Base-by-base conservation (phyloP, 2,329 filamentous ascomycete genomes). In the Torrubiella hemipterigena region DNA sequence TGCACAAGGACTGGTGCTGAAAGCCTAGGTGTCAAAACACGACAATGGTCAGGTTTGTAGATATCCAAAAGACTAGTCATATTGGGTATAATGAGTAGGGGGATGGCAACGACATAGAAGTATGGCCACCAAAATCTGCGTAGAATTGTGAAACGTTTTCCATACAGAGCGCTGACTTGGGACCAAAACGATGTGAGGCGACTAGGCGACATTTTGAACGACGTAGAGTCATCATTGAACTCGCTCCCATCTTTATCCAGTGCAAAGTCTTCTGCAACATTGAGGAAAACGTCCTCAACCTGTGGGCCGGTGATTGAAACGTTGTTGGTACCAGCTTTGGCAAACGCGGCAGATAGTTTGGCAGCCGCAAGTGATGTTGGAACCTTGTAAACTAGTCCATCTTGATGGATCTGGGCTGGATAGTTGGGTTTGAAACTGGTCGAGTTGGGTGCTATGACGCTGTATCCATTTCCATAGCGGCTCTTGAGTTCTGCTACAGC, bases 41-140 rank as follows among this genome's bases (percentile, higher is more conserved):
- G 54, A 46, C 73, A 78, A 2, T 52, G 51, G 1, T 49, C 56
- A 2, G 60, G 58, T 6, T 53, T 43, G 42, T 74, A 77, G 23
- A 60, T 56, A 17, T 67, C 65, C 4, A 93, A 54, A 41, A 86
- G 83, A 2, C 85, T 59, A 4, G 77, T 81, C 1, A 83, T 76
- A 10, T 89, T 55, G 0, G 77, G 81, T 9, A 81, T 77, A 3
- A 81, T 77, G 35, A 81, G 63, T 33, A 93, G 68, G 0, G 84
- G 83, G 9, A 93, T 70, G 1, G 82, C 44, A n/a, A 89, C 58
- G 2, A 81, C 82, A 4, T 72, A 77, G 7, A 77, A 46, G 32
- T 83, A 83, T 1, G 83, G 82, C 37, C 87, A 65, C 53, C 74
- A 81, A 48, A 87, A 89, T 18, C 76, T 67, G 41, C 75, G 73